Evolutionary conservation across 495 filamentous ascomycete genomes (phyloP).

Genomic region (Xylaria castorea): DNA sequence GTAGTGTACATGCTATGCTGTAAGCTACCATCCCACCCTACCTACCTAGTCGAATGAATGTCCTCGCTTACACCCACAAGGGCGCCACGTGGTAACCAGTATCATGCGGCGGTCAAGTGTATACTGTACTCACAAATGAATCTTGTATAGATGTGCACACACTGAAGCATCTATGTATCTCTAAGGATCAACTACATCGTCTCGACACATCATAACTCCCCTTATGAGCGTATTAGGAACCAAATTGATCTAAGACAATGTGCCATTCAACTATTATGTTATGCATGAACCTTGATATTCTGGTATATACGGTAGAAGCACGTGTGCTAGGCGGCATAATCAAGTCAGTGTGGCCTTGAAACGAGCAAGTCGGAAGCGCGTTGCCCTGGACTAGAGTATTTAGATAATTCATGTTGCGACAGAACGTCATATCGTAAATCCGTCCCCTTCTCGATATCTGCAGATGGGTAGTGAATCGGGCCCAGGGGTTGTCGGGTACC

Average conservation of each 20-base stretch:
- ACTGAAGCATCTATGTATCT: neutral
- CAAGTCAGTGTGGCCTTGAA: neutral
- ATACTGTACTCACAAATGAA: neutral
- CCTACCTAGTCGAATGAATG: neutral
- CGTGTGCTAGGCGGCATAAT: neutral
- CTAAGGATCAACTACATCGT: neutral
- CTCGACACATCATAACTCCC: neutral
- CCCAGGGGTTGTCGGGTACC: too few relatives aligned
- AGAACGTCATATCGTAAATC: too few relatives aligned
- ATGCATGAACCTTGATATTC: neutral
- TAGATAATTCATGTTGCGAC: neutral
- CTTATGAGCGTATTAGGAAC: neutral
- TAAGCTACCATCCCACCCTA: neutral
- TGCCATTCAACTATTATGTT: neutral
- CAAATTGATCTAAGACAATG: neutral
- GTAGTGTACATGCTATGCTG: neutral
- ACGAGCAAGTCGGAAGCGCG: neutral
- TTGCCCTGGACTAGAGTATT: neutral
- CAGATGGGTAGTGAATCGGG: neutral
- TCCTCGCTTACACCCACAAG: neutral
- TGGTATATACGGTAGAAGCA: neutral
- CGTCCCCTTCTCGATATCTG: neutral
- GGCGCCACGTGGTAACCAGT: neutral
- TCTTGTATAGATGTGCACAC: neutral
- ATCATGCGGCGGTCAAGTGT: neutral